These are phyloP conservation scores for Eutrema japonicum DNA, from an alignment of 345 rosid genomes.

Conservation along the genomic window DNA sequence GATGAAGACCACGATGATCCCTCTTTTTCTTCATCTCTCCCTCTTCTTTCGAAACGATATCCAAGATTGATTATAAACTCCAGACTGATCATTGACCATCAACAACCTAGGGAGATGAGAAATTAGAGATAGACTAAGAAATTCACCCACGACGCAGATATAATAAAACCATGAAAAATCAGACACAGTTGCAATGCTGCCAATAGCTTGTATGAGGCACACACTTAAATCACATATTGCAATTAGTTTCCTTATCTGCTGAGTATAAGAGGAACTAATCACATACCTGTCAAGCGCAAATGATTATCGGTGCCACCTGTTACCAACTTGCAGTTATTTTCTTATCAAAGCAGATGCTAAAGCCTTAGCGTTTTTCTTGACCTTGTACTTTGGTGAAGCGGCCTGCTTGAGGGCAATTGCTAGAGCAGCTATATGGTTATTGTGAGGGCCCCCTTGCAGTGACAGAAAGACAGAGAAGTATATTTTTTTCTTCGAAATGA, in stretches of 20 bases:
- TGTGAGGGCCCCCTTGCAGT: slow-evolving; percentile 93
- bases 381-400: slow-evolving; percentile 72
- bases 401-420: slow-evolving; percentile 94
- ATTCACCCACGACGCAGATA: background rate
- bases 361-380: slow-evolving; percentile 80
- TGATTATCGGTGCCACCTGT: slow-evolving; percentile 94
- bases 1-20: no score
- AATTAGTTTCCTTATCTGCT: background rate
- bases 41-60: no score
- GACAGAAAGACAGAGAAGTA: slow-evolving; percentile 90
- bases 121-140: background rate
- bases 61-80: slow-evolving; percentile 11
- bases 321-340: slow-evolving; percentile 76
- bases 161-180: background rate
- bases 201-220: slow-evolving; percentile 6
- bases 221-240: background rate
- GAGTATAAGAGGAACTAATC: slow-evolving; percentile 7
- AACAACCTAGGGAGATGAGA: background rate
- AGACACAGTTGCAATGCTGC: slow-evolving; percentile 16
- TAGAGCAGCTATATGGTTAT: slow-evolving; percentile 97
- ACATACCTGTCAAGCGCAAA: slow-evolving; percentile 73
- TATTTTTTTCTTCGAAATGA: slow-evolving; percentile 83
- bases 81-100: slow-evolving; percentile 15
- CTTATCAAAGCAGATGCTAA: slow-evolving; percentile 70
- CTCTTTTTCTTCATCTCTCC: no score